Percentiles rank a stretch among this genome's conserved stretches.
phyloP scores from a whole-genome alignment of 768 basidiomycete species.

The Flagelloscypha sp. region DNA sequence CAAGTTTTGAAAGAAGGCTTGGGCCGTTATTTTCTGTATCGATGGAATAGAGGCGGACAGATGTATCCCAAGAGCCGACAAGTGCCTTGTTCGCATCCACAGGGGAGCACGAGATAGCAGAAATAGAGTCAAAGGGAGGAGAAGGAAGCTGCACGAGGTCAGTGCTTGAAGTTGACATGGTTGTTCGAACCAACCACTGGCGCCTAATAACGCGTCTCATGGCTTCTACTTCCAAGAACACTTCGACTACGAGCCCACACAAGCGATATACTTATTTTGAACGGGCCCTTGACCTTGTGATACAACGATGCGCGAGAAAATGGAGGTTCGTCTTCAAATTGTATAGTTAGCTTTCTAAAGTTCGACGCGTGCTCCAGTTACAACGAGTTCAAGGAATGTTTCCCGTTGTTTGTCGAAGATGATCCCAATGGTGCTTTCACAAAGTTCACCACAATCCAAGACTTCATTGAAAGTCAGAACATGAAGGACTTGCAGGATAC shows the following conservation, averaged over 20 bases:
- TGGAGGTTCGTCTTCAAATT: slow-evolving; percentile 40
- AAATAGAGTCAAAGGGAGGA: slow-evolving; percentile 81
- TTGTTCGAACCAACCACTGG: neutral
- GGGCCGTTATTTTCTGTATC: slow-evolving; percentile 4
- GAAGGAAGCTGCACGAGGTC: slow-evolving; percentile 43
- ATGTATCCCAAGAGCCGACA: slow-evolving; percentile 85
- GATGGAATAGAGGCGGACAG: slow-evolving; percentile 22
- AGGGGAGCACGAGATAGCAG: slow-evolving; percentile 74
- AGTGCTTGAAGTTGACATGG: too few species aligned
- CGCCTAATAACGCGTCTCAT: neutral
- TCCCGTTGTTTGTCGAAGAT: slow-evolving; percentile 56
- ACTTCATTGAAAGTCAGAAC: slow-evolving; percentile 63
- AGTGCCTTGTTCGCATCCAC: slow-evolving; percentile 70
- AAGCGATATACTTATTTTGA: slow-evolving; percentile 50
- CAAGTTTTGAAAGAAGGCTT: slow-evolving; percentile 22
- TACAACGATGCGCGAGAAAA: slow-evolving; percentile 47
- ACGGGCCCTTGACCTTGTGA: slow-evolving; percentile 47
- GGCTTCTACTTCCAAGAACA: slow-evolving; percentile 21
- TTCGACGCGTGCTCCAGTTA: slow-evolving; percentile 26
- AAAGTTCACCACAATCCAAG: slow-evolving; percentile 57
- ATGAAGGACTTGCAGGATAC: slow-evolving; percentile 56
- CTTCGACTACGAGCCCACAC: slow-evolving; percentile 40
- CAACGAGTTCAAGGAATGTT: slow-evolving; percentile 57
- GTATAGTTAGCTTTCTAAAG: neutral
- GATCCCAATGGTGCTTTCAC: slow-evolving; percentile 54